Base-by-base conservation (phyloP, 495 filamentous ascomycete species). In the Friedmanniomyces endolithicus region DNA sequence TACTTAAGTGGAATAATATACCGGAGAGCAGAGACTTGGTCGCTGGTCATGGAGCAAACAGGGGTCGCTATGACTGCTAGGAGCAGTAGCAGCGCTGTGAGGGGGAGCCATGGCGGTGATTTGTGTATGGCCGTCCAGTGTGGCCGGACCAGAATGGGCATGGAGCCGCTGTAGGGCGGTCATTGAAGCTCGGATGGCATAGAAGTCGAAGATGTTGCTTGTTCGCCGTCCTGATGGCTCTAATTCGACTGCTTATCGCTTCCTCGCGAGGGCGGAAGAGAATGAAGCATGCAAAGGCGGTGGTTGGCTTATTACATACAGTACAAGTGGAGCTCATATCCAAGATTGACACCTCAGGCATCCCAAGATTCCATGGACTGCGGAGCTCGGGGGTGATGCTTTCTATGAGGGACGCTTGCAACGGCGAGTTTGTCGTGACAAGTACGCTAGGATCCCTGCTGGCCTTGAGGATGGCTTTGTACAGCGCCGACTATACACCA, bases 11-110 rank as follows among this genome's bases (percentile, higher is more conserved):
- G 27, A 9, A 9, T 31, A 9, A 31, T 9, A 23, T 31, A 65
- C 61, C 60, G 56, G 9, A 71, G 62, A 39, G 25, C 50, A 11
- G 53, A 20, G 22, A 67, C 63, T 11, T 48, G 41, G 24, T 70
- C 66, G 64, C 68, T 63, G 48, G 65, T 67, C 69, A 71, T 71
- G 65, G 63, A 54, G 53, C 56, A 55, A 35, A 29, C 66, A 58
- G 12, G 16, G 1, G 50, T 60, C 53, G 50, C 50, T 34, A 34
- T 53, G 7, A 45, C 41, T 23, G 46, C 43, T 45, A 47, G 7
- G 2, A 53, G 25, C 16, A 61, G 24, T 14, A 57, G 22, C 11
- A 50, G 3, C 19, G 1, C 27, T 3, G 37, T 47, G 46, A 53
- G 39, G 17, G 14, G 27, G 20, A 29, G 56, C 56, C 59, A 62